These are phyloP conservation scores for Neurospora sp. DNA, from an alignment of 2,329 filamentous ascomycete species.

Conservation along the genomic window DNA sequence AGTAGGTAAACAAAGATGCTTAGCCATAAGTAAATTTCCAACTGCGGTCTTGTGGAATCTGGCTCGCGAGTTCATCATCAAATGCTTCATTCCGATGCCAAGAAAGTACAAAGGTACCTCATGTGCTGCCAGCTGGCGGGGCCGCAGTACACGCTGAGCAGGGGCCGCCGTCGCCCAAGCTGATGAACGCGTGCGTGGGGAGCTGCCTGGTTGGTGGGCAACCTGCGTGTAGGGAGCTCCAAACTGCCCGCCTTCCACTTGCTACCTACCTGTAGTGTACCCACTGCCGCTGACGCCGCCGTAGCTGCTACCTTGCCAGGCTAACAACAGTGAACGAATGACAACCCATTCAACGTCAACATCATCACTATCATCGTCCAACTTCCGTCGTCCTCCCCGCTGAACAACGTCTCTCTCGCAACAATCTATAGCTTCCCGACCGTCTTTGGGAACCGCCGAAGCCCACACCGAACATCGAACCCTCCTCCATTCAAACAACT, in stretches of 20 bases:
- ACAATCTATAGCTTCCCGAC: background rate
- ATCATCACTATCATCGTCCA: slow-evolving; percentile 3
- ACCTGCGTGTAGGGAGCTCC: slow-evolving; percentile 6
- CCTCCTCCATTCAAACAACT: slow-evolving; percentile 1
- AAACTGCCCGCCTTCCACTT: slow-evolving; percentile 1
- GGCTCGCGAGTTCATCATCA: too few relatives aligned
- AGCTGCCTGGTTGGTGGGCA: slow-evolving; percentile 12
- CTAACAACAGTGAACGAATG: slow-evolving; percentile 1
- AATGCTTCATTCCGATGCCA: background rate
- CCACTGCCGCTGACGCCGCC: background rate
- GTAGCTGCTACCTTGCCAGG: background rate
- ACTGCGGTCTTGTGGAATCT: background rate
- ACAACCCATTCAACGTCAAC: slow-evolving; percentile 4
- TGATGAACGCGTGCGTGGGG: slow-evolving; percentile 15
- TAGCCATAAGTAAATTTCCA: background rate
- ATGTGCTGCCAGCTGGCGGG: background rate
- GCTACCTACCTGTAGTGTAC: background rate
- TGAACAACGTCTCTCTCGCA: background rate
- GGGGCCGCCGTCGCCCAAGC: slow-evolving; percentile 2
- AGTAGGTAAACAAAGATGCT: background rate
- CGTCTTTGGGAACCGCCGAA: background rate
- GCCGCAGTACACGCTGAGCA: slow-evolving; percentile 1
- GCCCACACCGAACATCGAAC: background rate
- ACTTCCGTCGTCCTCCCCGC: background rate
- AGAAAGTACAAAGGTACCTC: background rate